phyloP scores from a whole-genome alignment of 192 early-diverging fungal genomes.

The Backusella parvicylindrica region DNA sequence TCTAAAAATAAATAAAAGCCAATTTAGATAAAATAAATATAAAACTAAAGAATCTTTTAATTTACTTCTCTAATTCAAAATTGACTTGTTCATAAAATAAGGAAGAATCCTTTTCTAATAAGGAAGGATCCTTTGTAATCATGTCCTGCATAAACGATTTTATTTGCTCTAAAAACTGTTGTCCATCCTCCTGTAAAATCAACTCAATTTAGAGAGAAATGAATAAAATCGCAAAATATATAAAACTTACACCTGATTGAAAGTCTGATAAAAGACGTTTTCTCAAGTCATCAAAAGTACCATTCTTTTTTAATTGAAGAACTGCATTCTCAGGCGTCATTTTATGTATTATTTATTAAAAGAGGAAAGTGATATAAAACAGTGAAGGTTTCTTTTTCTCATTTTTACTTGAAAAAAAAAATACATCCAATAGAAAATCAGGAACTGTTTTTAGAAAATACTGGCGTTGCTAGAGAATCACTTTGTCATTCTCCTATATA shows the following conservation, averaged over 20 bases:
- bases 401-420: no score
- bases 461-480: no score
- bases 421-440: no score
- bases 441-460: no score
- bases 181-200: not conserved
- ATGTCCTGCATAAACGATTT: constrained; percentile 17
- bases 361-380: no score
- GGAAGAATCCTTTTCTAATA: constrained; percentile 11
- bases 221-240: not conserved
- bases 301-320: constrained; percentile 27
- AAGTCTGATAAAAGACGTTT: constrained; percentile 22
- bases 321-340: constrained; percentile 28
- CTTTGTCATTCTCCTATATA: no score
- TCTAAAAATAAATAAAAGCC: not conserved
- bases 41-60: not conserved
- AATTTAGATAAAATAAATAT: not conserved
- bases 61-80: constrained; percentile 14
- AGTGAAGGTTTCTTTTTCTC: no score
- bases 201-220: not conserved
- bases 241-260: constrained; percentile 13
- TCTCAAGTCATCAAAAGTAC: constrained; percentile 23
- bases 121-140: not conserved
- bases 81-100: constrained; percentile 7
- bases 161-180: constrained; percentile 2
- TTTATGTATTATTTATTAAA: not conserved